A percentile compares a stretch with the other conserved stretches of the same genome.
phyloP scores from a whole-genome alignment of 495 filamentous ascomycete genomes.

The Astrothelium macrocarpum region DNA sequence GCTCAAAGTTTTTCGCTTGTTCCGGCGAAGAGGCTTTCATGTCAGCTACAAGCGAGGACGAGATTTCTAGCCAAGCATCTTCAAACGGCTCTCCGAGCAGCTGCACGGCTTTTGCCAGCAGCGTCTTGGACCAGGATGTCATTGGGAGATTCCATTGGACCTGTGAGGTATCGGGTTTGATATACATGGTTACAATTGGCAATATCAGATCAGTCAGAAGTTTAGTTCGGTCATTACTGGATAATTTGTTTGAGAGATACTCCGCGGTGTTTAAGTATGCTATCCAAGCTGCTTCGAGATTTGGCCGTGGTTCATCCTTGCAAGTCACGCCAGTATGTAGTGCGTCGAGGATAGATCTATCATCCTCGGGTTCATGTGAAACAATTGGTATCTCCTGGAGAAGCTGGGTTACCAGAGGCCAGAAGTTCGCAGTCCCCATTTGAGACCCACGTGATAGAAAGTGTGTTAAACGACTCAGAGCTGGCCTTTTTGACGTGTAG shows the following conservation, averaged over 20 bases:
- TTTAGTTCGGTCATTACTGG: constrained; percentile 38
- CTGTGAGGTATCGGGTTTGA: constrained; percentile 38
- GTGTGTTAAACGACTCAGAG: constrained; percentile 50
- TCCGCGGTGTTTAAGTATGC: constrained; percentile 55
- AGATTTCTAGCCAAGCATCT: constrained; percentile 45
- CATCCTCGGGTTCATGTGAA: constrained; percentile 38
- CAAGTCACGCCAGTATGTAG: constrained; percentile 58
- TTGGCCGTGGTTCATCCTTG: constrained; percentile 62
- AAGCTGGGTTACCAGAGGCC: constrained; percentile 54
- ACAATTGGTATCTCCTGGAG: constrained; percentile 53
- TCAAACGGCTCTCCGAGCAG: constrained; percentile 25
- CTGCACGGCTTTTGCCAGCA: constrained; percentile 36
- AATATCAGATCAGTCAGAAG: constrained; percentile 42
- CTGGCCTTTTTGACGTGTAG: constrained; percentile 56
- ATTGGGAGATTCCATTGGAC: constrained; percentile 42
- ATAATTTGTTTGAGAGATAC: constrained; percentile 39
- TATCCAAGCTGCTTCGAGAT: constrained; percentile 58
- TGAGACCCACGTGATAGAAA: constrained; percentile 84
- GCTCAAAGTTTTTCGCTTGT: constrained; percentile 61
- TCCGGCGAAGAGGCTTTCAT: constrained; percentile 65
- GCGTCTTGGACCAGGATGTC: constrained; percentile 28
- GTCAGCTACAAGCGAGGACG: constrained; percentile 46
- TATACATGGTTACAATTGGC: constrained; percentile 50
- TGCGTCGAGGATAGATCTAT: constrained; percentile 50
- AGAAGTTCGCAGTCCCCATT: constrained; percentile 56